A percentile compares a stretch with the other conserved stretches of the same genome.
Evolutionary conservation across 805 yeast genomes (phyloP).

Genomic region (Metschnikowia picachoensis): DNA sequence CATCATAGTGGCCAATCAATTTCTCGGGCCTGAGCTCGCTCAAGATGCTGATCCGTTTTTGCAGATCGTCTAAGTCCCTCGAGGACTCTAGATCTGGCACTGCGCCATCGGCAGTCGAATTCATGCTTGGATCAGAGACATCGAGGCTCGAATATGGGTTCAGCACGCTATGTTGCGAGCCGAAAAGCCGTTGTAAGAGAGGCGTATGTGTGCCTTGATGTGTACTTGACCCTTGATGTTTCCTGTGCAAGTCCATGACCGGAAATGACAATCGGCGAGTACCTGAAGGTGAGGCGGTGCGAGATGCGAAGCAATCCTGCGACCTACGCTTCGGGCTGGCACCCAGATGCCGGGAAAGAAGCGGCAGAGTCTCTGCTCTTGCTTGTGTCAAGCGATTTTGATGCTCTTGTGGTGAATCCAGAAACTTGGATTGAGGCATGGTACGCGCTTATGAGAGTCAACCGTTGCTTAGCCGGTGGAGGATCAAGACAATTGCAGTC

Average conservation of each 20-base stretch:
- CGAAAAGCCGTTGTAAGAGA: constrained; percentile 27
- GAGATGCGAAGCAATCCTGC: not conserved
- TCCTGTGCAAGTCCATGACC: constrained; percentile 12
- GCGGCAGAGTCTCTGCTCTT: constrained; percentile 9
- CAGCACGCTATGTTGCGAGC: constrained; percentile 28
- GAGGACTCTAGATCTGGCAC: constrained; percentile 4
- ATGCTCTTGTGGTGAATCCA: not conserved
- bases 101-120: constrained; percentile 5
- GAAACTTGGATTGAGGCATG: not conserved
- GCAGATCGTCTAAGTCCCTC: constrained; percentile 22
- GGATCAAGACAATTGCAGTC: too few species aligned
- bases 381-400: not conserved
- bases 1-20: constrained; percentile 31
- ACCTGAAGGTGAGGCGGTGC: constrained; percentile 3
- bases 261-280: constrained; percentile 17
- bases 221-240: not conserved
- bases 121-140: constrained; percentile 9
- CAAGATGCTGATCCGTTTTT: constrained; percentile 22
- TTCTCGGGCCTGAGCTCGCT: constrained; percentile 29
- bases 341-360: not conserved
- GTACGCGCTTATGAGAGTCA: not conserved
- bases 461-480: not conserved
- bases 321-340: not conserved
- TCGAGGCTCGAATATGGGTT: constrained; percentile 23
- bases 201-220: constrained; percentile 15